Conservation (phyloP, 352 stramenopile species). For the Pythium sp. region DNA sequence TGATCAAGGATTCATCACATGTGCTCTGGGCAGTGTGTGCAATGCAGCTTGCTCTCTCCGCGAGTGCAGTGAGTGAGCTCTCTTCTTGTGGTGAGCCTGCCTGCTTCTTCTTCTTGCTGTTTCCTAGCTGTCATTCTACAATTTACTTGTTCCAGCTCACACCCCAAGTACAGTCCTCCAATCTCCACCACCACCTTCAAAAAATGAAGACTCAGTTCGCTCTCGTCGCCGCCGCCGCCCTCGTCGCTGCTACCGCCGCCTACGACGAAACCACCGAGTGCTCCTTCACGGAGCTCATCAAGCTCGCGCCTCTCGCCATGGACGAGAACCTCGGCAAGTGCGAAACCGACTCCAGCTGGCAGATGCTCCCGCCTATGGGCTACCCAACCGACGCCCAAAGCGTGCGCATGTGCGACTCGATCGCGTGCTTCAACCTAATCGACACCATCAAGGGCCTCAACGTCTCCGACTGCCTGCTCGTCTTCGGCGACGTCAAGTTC, state of each 20-base stretch:
- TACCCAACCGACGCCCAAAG: constrained; percentile 22
- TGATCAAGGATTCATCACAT: neutral
- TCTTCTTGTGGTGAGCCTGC: neutral
- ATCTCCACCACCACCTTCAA: neutral
- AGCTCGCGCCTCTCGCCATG: constrained; percentile 12
- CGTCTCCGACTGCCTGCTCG: constrained; percentile 29
- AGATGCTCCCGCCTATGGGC: constrained; percentile 28
- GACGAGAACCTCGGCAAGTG: constrained; percentile 20
- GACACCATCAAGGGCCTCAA: constrained; percentile 18
- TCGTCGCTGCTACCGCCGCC: constrained; percentile 4
- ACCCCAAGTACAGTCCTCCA: constrained; percentile 5
- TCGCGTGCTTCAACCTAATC: constrained; percentile 27
- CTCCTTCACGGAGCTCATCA: constrained; percentile 15
- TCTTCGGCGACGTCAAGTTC: constrained; percentile 22
- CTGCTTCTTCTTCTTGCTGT: neutral
- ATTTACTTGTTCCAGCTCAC: constrained; percentile 13
- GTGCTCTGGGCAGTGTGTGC: neutral
- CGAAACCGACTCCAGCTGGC: constrained; percentile 25
- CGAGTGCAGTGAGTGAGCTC: neutral
- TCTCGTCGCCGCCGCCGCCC: constrained; percentile 4
- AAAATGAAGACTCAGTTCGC: constrained; percentile 19
- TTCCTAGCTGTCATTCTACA: constrained; percentile 14
- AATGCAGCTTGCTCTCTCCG: neutral
- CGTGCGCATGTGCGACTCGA: constrained; percentile 28
- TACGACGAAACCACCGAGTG: constrained; percentile 15